phyloP scores from a whole-genome alignment of 1,284 basidiomycete species.

The Rhodotorula mucilaginosa region DNA sequence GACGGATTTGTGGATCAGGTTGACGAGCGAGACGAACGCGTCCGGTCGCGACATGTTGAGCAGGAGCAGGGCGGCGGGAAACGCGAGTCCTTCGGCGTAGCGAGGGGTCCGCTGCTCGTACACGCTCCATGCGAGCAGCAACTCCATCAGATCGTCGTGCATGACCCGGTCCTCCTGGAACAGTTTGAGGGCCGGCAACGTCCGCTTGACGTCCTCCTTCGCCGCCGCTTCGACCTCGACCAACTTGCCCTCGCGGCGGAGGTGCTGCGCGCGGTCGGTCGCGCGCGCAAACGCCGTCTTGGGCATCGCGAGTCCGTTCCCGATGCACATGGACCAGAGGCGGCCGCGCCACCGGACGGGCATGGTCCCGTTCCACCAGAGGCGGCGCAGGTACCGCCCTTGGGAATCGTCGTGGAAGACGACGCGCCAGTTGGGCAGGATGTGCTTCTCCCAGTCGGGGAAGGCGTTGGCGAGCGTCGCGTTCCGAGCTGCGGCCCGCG shows the following conservation, averaged over 20 bases:
- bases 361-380: conserved; percentile 87
- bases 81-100: conserved; percentile 54
- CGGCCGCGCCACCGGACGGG: conserved; percentile 78
- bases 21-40: conserved; percentile 82
- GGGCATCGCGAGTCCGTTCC: conserved; percentile 80
- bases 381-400: conserved; percentile 56
- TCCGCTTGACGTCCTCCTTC: conserved; percentile 73
- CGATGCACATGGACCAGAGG: conserved; percentile 84
- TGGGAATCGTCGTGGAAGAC: conserved; percentile 61
- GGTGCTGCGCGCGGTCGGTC: conserved; percentile 6
- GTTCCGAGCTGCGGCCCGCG: conserved; percentile 12
- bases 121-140: conserved; percentile 88
- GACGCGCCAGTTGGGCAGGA: conserved; percentile 77
- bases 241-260: conserved; percentile 57
- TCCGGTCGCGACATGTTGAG: conserved; percentile 73
- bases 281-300: conserved; percentile 78
- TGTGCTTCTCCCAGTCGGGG: conserved; percentile 70
- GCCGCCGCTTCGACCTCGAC: conserved; percentile 54
- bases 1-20: conserved; percentile 81
- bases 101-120: conserved; percentile 67
- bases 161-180: conserved; percentile 79
- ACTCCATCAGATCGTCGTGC: conserved; percentile 78
- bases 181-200: conserved; percentile 82
- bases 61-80: conserved; percentile 53
- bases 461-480: conserved; percentile 62